phyloP scores from a whole-genome alignment of 495 filamentous ascomycete genomes.

The Astrothelium macrocarpum region DNA sequence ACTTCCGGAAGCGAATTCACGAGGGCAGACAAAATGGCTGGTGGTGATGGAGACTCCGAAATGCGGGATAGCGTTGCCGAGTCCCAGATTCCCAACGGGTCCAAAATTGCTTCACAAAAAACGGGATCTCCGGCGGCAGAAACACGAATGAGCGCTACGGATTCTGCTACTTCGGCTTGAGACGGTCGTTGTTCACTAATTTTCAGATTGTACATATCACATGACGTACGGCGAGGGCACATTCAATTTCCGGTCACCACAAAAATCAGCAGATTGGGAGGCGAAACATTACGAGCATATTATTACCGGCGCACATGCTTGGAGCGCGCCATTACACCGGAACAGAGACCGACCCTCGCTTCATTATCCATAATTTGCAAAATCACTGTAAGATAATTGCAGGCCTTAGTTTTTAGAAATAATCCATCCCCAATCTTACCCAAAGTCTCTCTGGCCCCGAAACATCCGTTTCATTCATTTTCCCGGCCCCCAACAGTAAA shows the following conservation, averaged over 20 bases:
- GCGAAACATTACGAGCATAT: too few species aligned
- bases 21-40: neutral
- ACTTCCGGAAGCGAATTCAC: neutral
- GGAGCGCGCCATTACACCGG: too few species aligned
- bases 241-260: neutral
- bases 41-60: neutral
- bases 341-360: too few species aligned
- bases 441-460: neutral
- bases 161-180: neutral
- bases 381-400: too few species aligned
- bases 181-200: neutral
- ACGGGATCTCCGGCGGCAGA: neutral
- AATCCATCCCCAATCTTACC: too few species aligned
- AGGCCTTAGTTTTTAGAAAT: too few species aligned
- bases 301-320: too few species aligned
- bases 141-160: neutral
- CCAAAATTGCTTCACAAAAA: neutral
- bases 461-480: neutral
- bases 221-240: too few species aligned
- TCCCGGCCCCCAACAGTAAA: conserved; percentile 1
- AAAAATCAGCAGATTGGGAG: too few species aligned
- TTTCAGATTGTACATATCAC: neutral
- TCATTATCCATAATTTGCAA: too few species aligned
- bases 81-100: neutral
- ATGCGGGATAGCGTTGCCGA: neutral